These are phyloP conservation scores for Sugiyamaella lignohabitans DNA, from an alignment of 805 yeast species.

Conservation along the genomic window DNA sequence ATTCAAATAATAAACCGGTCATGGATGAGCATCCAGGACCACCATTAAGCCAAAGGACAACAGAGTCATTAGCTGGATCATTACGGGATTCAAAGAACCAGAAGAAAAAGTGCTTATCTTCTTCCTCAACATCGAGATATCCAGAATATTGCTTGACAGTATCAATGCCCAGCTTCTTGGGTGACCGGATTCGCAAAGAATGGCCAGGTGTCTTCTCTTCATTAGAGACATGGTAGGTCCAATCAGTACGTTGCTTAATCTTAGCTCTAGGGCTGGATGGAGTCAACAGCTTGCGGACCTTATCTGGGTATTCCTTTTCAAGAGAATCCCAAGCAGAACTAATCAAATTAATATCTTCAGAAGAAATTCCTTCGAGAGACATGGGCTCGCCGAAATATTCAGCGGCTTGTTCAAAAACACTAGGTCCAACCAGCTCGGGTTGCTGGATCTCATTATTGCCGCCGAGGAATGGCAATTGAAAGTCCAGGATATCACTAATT, in stretches of 20 bases:
- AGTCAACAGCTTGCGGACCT: constrained; percentile 16
- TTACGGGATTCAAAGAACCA: constrained; percentile 86
- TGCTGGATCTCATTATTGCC: not conserved
- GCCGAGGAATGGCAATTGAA: not conserved
- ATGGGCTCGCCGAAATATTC: not conserved
- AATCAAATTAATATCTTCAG: not conserved
- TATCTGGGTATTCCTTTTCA: constrained; percentile 21
- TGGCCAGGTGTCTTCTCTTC: constrained; percentile 27
- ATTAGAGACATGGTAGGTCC: constrained; percentile 12
- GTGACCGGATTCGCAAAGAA: constrained; percentile 58
- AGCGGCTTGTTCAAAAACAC: not conserved
- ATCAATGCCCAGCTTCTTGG: constrained; percentile 70
- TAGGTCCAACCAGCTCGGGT: not conserved
- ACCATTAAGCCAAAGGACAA: constrained; percentile 85
- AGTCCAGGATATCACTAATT: too few relatives aligned
- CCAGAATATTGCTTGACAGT: constrained; percentile 78
- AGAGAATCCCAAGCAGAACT: constrained; percentile 20
- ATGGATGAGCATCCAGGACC: constrained; percentile 93
- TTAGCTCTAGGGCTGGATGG: constrained; percentile 2
- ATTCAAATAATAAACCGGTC: constrained; percentile 80
- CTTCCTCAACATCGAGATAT: constrained; percentile 72
- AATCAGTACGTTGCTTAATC: constrained; percentile 7
- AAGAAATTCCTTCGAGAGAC: not conserved
- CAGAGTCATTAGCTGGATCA: constrained; percentile 80
- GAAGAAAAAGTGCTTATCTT: constrained; percentile 78